Base-by-base conservation (phyloP, 192 early-diverging fungal species). In the Diversispora eburnea region DNA sequence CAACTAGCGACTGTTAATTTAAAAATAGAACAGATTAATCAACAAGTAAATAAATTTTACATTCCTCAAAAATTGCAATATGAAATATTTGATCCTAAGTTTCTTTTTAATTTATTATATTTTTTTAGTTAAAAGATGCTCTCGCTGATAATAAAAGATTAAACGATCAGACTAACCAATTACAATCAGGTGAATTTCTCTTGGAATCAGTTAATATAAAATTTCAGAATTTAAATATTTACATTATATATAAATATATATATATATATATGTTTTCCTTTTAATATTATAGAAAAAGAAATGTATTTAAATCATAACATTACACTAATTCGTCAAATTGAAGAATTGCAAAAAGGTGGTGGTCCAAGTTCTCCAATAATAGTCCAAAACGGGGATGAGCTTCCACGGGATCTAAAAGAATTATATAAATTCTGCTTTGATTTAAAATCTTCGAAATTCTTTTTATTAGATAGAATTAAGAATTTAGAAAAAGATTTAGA, bases 241-340 rank as follows among this genome's bases (percentile, higher is more conserved):
- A 33, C n/a, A 17, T 54, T 54, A 13, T 10, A 4, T 4, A 54
- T 54, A 10, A 13, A 10, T 13, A 7, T 42, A 42, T 43, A 15
- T n/a, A n/a, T n/a, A n/a, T n/a, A n/a, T n/a, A n/a, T n/a, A n/a
- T 41, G 0, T 17, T 4, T 19, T 63, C 8, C 8, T 63, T 63
- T n/a, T 25, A 63, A 42, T 63, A 33, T 42, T 17, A 33, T 45
- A 63, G 61, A 63, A 19, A 63, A 63, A 43, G 61, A 63, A 63
- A n/a, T 42, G 7, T 63, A 41, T 41, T 17, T 63, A n/a, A 63
- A 63, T 8, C 61, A 63, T 8, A 63, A 63, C 4, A 42, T 41
- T 4, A 7, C 39, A 63, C 17, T 63, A 13, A 42, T 63, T n/a
- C 39, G 41, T n/a, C 39, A 63, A 45, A 7, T 63, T 17, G 41